A percentile compares a stretch with the other conserved stretches of the same genome.
phyloP scores from a whole-genome alignment of 2,329 filamentous ascomycete species.

The Paecilomyces fulvus region DNA sequence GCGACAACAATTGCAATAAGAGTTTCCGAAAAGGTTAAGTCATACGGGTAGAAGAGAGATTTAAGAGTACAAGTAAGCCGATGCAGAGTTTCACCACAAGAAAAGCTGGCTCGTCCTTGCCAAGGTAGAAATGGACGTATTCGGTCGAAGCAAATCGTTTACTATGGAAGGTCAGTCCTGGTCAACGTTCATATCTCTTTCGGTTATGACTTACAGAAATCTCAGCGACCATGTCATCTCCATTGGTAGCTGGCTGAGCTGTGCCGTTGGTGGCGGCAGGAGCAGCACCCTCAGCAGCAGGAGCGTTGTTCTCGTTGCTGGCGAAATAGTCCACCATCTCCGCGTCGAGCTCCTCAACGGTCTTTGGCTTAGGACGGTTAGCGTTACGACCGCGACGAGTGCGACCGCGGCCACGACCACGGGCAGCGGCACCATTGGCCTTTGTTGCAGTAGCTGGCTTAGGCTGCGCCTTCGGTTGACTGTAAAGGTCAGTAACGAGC shows the following conservation, averaged over 20 bases:
- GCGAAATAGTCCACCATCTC: slow-evolving; percentile 96
- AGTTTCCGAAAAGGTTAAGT: neutral
- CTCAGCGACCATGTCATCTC: slow-evolving; percentile 48
- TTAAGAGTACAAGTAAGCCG: neutral
- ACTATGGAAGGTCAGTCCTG: neutral
- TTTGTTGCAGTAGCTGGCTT: slow-evolving; percentile 75
- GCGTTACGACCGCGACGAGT: slow-evolving; percentile 51
- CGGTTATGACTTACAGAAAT: slow-evolving; percentile 41
- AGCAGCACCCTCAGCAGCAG: slow-evolving; percentile 27
- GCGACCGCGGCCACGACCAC: slow-evolving; percentile 38
- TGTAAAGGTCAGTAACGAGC: slow-evolving; percentile 10
- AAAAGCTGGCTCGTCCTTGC: neutral
- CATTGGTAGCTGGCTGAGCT: slow-evolving; percentile 41
- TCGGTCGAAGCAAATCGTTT: neutral
- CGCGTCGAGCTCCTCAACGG: slow-evolving; percentile 85
- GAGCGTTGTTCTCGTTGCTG: slow-evolving; percentile 31
- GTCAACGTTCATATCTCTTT: neutral
- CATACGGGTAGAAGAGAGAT: neutral
- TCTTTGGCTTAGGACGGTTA: slow-evolving; percentile 66
- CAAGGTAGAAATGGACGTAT: neutral
- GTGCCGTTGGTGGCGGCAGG: slow-evolving; percentile 40
- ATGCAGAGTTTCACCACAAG: neutral
- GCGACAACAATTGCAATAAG: neutral
- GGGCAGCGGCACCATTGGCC: slow-evolving; percentile 44
- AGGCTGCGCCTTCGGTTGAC: slow-evolving; percentile 62